A percentile compares a stretch with the other conserved stretches of the same genome.
Evolutionary conservation across 306 rosid species (phyloP).

Genomic region (Prinsepia uniflora): DNA sequence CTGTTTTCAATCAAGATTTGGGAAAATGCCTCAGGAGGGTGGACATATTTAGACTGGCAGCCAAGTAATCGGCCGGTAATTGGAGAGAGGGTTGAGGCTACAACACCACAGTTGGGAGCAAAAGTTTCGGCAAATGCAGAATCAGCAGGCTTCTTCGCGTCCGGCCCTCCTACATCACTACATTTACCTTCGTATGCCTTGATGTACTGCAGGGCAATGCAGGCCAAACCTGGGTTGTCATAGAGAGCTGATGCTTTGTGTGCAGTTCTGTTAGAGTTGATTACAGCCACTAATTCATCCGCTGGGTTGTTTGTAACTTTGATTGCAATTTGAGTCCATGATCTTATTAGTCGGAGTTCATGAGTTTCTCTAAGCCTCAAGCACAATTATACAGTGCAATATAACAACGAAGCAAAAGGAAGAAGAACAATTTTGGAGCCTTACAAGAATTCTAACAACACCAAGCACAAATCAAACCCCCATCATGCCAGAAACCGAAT

Average conservation of each 20-base stretch:
- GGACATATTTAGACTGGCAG: conserved; percentile 69
- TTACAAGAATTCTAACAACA: neutral
- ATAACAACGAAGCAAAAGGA: neutral
- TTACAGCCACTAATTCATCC: conserved; percentile 38
- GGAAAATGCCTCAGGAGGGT: conserved; percentile 67
- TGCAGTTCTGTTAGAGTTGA: conserved; percentile 44
- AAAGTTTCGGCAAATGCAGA: conserved; percentile 64
- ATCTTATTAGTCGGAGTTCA: neutral
- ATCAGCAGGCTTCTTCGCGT: conserved; percentile 81
- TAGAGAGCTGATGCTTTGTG: conserved; percentile 35
- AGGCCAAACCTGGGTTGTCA: conserved; percentile 73
- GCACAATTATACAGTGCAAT: neutral
- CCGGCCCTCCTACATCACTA: conserved; percentile 71
- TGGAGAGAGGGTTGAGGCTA: conserved; percentile 54
- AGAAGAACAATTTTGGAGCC: neutral
- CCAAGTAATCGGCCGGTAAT: conserved; percentile 87
- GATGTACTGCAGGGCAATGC: conserved; percentile 88
- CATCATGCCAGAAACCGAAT: too few species aligned
- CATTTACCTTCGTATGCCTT: conserved; percentile 77
- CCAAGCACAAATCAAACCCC: too few species aligned
- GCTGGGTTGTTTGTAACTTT: conserved; percentile 51
- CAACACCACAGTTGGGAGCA: conserved; percentile 77
- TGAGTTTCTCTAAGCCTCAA: neutral
- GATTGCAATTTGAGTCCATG: conserved; percentile 34
- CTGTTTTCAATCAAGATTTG: conserved; percentile 56